phyloP scores from a whole-genome alignment of 441 rosid species.

The Breynia disticha region DNA sequence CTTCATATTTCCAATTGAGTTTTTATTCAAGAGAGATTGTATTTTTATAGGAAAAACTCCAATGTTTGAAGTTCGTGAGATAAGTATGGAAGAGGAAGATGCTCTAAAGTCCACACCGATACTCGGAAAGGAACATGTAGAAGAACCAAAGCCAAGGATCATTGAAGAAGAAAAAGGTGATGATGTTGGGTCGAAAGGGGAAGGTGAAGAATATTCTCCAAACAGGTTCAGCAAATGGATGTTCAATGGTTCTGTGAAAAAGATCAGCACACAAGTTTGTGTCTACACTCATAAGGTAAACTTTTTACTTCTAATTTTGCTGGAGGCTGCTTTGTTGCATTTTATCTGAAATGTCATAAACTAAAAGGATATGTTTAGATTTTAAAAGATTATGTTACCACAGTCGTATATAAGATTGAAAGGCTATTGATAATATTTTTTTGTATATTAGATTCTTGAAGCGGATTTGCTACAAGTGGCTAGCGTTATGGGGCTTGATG shows the following conservation, averaged over 20 bases:
- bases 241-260: slow-evolving; percentile 24
- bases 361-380: not conserved
- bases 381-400: not conserved
- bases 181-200: slow-evolving; percentile 43
- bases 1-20: slow-evolving; percentile 5
- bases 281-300: slow-evolving; percentile 77
- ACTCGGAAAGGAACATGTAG: slow-evolving; percentile 23
- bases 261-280: slow-evolving; percentile 40
- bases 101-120: slow-evolving; percentile 27
- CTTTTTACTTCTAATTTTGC: not conserved
- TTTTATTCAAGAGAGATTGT: slow-evolving; percentile 1
- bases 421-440: not conserved
- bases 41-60: slow-evolving; percentile 57
- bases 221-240: slow-evolving; percentile 23
- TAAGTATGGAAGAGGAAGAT: slow-evolving; percentile 34
- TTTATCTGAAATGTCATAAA: not conserved
- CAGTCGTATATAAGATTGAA: not conserved
- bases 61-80: slow-evolving; percentile 62
- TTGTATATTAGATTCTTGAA: slow-evolving; percentile 53
- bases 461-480: slow-evolving; percentile 82
- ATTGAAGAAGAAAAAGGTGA: slow-evolving; percentile 21
- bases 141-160: slow-evolving; percentile 28
- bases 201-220: slow-evolving; percentile 35
- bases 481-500: slow-evolving; percentile 77
- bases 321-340: slow-evolving; percentile 1